Conservation (phyloP, 2,329 filamentous ascomycete genomes). For the Beauveria asiatica region DNA sequence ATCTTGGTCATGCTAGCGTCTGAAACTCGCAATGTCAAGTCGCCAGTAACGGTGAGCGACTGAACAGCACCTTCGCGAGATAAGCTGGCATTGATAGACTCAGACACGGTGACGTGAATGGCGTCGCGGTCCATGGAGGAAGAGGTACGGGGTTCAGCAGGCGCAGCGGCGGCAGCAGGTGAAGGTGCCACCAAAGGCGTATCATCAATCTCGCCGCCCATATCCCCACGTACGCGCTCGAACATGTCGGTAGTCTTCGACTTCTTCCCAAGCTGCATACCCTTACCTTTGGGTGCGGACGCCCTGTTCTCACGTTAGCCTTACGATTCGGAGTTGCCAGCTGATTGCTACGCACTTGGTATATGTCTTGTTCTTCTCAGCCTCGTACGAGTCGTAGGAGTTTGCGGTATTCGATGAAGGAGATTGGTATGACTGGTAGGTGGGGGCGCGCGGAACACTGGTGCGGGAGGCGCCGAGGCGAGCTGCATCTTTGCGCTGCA, state of each 20-base stretch:
- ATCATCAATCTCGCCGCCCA: conserved; percentile 79
- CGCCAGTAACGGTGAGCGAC: conserved; percentile 82
- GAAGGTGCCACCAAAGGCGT: conserved; percentile 59
- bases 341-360: conserved; percentile 53
- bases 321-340: neutral
- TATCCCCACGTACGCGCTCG: conserved; percentile 84
- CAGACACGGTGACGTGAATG: conserved; percentile 79
- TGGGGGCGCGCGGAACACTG: conserved; percentile 61
- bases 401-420: conserved; percentile 67
- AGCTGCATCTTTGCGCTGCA: conserved; percentile 95
- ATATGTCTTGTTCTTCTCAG: conserved; percentile 89
- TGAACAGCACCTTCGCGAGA: conserved; percentile 81
- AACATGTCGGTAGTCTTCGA: conserved; percentile 97
- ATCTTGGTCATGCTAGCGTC: conserved; percentile 86
- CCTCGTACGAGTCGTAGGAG: conserved; percentile 89
- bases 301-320: conserved; percentile 30
- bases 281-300: conserved; percentile 76
- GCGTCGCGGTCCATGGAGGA: conserved; percentile 70
- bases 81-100: conserved; percentile 83
- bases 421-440: conserved; percentile 83
- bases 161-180: conserved; percentile 40
- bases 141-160: conserved; percentile 48
- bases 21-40: conserved; percentile 82
- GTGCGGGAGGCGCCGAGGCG: conserved; percentile 64
- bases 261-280: conserved; percentile 99